A percentile compares a stretch with the other conserved stretches of the same genome.
Conservation (phyloP, 1,284 basidiomycete genomes). For the Trametes polyzona region DNA sequence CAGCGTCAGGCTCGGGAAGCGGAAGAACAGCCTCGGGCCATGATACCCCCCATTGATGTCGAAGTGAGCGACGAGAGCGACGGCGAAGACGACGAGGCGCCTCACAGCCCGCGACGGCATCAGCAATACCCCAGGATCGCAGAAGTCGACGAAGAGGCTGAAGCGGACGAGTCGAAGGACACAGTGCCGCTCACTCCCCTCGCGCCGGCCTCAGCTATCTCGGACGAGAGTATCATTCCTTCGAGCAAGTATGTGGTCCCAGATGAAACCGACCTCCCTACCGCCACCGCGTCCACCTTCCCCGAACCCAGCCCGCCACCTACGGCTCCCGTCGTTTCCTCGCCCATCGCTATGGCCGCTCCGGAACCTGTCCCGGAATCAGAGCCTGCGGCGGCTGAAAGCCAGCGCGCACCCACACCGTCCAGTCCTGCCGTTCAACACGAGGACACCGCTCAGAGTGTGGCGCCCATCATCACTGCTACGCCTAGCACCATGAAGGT, state of each 20-base stretch:
- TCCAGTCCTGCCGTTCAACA: conserved; percentile 18
- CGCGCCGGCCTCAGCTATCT: conserved; percentile 16
- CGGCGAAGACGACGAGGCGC: conserved; percentile 50
- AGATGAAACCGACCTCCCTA: conserved; percentile 43
- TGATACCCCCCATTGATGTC: conserved; percentile 70
- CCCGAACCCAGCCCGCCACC: conserved; percentile 31
- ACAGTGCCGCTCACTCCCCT: conserved; percentile 1
- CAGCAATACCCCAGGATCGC: conserved; percentile 58
- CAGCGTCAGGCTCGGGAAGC: conserved; percentile 49
- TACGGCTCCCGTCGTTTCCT: conserved; percentile 26
- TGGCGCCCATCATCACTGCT: conserved; percentile 25
- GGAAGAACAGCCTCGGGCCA: conserved; percentile 43
- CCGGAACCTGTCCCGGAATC: neutral
- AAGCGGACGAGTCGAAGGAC: conserved; percentile 41
- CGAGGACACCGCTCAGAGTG: neutral
- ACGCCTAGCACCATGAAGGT: conserved; percentile 24
- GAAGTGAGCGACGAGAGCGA: conserved; percentile 84
- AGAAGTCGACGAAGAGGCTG: conserved; percentile 64
- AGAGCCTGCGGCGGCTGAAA: conserved; percentile 1
- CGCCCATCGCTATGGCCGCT: conserved; percentile 1
- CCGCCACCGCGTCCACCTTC: conserved; percentile 50
- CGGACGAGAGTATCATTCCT: conserved; percentile 34
- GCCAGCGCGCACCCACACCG: conserved; percentile 14
- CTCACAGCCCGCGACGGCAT: conserved; percentile 20
- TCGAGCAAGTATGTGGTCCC: conserved; percentile 38